These are phyloP conservation scores for Metroxylon sagu DNA, from an alignment of 176 grass and related monocot species.

Conservation along the genomic window DNA sequence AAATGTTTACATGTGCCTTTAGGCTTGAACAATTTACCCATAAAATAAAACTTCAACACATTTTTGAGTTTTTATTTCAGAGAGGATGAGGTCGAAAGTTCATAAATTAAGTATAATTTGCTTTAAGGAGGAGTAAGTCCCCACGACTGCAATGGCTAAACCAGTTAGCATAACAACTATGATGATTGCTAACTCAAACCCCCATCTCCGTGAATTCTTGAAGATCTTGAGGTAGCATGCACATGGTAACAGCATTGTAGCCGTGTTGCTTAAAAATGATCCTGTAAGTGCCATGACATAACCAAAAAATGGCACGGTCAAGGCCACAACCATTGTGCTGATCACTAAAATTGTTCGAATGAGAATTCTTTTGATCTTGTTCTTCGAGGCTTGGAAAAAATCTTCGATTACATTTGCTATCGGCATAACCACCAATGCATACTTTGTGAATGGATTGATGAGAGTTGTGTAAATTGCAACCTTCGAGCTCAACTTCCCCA, in stretches of 20 bases:
- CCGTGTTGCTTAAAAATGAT: conserved; percentile 51
- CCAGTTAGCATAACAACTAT: conserved; percentile 41
- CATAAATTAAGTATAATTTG: conserved; percentile 49
- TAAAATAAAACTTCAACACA: too few species aligned
- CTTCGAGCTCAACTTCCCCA: conserved; percentile 33
- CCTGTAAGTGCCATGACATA: conserved; percentile 53
- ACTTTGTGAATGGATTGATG: conserved; percentile 80
- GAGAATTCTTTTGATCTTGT: conserved; percentile 16
- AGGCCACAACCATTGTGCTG: conserved; percentile 52
- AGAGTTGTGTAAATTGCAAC: conserved; percentile 79
- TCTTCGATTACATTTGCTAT: conserved; percentile 65
- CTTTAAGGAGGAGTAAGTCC: conserved; percentile 66
- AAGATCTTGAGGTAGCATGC: conserved; percentile 77
- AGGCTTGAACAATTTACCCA: too few species aligned
- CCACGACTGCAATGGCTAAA: conserved; percentile 31
- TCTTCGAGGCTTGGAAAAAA: conserved; percentile 31
- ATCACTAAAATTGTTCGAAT: conserved; percentile 53
- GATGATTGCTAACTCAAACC: conserved; percentile 42
- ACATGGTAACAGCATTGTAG: conserved; percentile 63
- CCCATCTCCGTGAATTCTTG: conserved; percentile 28
- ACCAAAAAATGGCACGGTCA: conserved; percentile 54
- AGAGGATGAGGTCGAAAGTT: background rate
- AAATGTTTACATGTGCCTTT: too few species aligned
- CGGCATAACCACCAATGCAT: conserved; percentile 24
- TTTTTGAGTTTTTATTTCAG: too few species aligned